phyloP scores from a whole-genome alignment of 169 alveolate species.

The Eimeria tenella region DNA sequence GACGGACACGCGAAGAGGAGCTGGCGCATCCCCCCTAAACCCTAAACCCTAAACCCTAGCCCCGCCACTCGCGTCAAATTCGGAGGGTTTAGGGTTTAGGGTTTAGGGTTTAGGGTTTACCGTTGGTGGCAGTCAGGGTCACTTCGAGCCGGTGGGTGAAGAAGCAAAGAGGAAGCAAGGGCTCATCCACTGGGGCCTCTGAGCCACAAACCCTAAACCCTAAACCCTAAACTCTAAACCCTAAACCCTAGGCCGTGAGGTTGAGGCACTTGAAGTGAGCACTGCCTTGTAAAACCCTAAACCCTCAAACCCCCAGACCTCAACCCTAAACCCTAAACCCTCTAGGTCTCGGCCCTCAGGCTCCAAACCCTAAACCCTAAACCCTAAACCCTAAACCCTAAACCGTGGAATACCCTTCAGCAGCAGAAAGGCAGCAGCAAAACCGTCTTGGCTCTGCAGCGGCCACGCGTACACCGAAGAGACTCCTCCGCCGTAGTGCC shows the following conservation, averaged over 20 bases:
- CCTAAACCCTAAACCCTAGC: no score
- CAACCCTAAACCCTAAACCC: no score
- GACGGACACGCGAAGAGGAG: no score
- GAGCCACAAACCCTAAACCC: neutral
- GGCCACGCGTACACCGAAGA: slow-evolving; percentile 74
- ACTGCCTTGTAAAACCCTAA: no score
- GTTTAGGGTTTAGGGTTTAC: neutral
- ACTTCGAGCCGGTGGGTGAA: neutral
- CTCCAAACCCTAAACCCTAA: no score
- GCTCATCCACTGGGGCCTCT: neutral
- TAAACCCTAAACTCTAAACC: neutral
- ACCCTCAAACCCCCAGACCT: no score
- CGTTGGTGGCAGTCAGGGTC: neutral
- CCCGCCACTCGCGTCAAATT: no score
- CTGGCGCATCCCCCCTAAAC: no score
- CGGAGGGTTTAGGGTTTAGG: no score
- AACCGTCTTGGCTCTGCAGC: slow-evolving; percentile 47
- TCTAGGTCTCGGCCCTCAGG: no score
- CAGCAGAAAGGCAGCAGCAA: slow-evolving; percentile 62
- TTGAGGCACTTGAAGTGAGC: no score
- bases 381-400: neutral
- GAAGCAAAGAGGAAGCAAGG: neutral
- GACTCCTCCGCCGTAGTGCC: slow-evolving; percentile 71
- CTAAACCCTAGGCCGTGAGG: neutral
- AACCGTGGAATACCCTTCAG: neutral